Evolutionary conservation across 129 eudicot species (phyloP), one percentile per base, ranked within the genome.

Genomic region (Helichrysum umbraculigerum): DNA sequence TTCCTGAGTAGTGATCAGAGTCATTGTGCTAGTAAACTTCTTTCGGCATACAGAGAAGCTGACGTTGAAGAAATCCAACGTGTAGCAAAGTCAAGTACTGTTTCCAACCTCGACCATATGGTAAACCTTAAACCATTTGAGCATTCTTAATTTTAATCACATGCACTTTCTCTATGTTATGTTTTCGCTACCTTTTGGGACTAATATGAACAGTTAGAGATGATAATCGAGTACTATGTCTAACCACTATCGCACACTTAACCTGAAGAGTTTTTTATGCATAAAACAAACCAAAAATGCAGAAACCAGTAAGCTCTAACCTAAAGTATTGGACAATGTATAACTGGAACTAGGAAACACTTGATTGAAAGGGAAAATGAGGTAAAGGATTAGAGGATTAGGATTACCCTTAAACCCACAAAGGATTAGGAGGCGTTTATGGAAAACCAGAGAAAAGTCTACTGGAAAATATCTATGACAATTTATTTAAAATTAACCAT

Each of bases 21-120:
- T 75, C 98, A 93, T 72, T 84, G 87, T 85, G 97, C 98, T 21
- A 87, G 87, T 87, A 87, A 83, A 86, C 98, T 93, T 82, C 85
- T 93, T 79, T 88, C 98, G 70, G 98, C 98, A 70, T 93, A 93
- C 76, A 83, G 83, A 62, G 96, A 88, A 51, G 97, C 97, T 21
- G 96, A 90, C 70, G 85, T 79, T 81, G 97, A 93, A 79, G 98
- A 90, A 71, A 86, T 93, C 66, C 83, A 91, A 83, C 88, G 84
- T 20, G 88, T 85, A 57, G 87, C 96, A 59, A 87, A 90, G 68
- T 93, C 96, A 7, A 89, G 97, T 68, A 86, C 84, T 34, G 47
- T 93, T 61, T 86, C 92, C 76, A 84, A 93, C 80, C 96, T 93
- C 16, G 98, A 93, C 74, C 87, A 87, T 63, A 75, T 81, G 88